Percentiles rank a stretch among this genome's conserved stretches.
Conservation (phyloP, 1,284 basidiomycete species). For the Trichosporon sp. region DNA sequence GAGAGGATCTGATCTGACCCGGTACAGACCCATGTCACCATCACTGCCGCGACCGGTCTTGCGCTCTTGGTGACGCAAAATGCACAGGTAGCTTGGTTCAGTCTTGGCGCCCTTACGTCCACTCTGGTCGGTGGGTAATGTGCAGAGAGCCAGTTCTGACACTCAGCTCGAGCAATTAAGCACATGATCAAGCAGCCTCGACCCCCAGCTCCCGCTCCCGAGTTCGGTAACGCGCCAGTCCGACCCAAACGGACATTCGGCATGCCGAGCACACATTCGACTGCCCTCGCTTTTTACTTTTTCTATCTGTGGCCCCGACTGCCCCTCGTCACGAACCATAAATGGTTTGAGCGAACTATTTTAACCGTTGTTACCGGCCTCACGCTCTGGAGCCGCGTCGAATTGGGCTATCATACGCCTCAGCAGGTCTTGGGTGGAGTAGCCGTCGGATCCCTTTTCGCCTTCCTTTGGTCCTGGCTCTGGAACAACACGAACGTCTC, state of each 20-base stretch:
- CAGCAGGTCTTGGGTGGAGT: constrained; percentile 72
- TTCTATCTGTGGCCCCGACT: constrained; percentile 66
- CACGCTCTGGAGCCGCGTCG: constrained; percentile 70
- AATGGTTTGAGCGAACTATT: constrained; percentile 55
- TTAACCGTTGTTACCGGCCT: constrained; percentile 41
- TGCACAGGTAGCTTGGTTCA: constrained; percentile 70
- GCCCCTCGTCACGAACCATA: constrained; percentile 61
- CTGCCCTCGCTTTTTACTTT: constrained; percentile 71
- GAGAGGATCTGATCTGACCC: constrained; percentile 1
- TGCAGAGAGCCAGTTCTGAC: background rate
- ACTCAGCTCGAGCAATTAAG: constrained; percentile 70
- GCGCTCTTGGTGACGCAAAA: constrained; percentile 69
- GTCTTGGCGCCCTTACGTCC: constrained; percentile 66
- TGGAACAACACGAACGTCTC: constrained; percentile 35
- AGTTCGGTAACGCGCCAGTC: constrained; percentile 29
- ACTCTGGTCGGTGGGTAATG: constrained; percentile 55
- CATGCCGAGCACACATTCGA: constrained; percentile 88
- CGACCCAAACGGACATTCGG: constrained; percentile 59
- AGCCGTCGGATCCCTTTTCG: constrained; percentile 64
- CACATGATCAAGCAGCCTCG: constrained; percentile 69
- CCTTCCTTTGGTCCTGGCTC: constrained; percentile 61
- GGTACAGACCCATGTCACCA: constrained; percentile 58
- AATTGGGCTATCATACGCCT: constrained; percentile 79
- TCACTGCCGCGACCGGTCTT: constrained; percentile 65
- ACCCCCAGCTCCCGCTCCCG: constrained; percentile 60